Percentiles rank a stretch among this genome's conserved stretches.
Evolutionary conservation across 2,329 filamentous ascomycete genomes (phyloP).

Genomic region (Exophiala phaeomuriformis): DNA sequence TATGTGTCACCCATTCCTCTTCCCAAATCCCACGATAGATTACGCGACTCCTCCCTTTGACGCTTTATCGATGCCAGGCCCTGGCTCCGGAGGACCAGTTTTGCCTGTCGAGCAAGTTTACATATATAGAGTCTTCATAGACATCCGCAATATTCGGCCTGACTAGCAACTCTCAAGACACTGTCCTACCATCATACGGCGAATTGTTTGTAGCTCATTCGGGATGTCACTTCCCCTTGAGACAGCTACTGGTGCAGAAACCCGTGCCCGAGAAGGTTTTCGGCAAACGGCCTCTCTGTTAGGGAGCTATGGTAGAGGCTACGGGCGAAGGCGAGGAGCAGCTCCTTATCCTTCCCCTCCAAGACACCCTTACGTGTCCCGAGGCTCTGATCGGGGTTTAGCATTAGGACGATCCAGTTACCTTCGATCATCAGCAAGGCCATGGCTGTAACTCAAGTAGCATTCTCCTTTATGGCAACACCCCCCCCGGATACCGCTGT

Average conservation of each 20-base stretch:
- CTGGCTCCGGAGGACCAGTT: not conserved
- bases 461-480: no score
- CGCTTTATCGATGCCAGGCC: no score
- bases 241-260: conserved; percentile 8
- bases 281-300: conserved; percentile 29
- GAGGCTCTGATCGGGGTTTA: conserved; percentile 14
- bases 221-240: not conserved
- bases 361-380: conserved; percentile 10
- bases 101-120: not conserved
- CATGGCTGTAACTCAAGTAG: not conserved
- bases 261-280: conserved; percentile 24
- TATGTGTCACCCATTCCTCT: no score
- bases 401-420: conserved; percentile 13
- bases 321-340: conserved; percentile 18
- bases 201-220: not conserved
- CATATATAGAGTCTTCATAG: not conserved
- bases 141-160: not conserved
- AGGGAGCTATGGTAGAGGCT: conserved; percentile 25
- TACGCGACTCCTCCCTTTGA: no score
- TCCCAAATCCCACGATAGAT: no score
- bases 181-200: not conserved
- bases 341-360: conserved; percentile 12
- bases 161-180: not conserved
- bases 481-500: no score
- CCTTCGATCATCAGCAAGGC: conserved; percentile 6